Evolutionary conservation across 2,329 filamentous ascomycete genomes (phyloP).

Genomic region (Ophiostoma sp.): DNA sequence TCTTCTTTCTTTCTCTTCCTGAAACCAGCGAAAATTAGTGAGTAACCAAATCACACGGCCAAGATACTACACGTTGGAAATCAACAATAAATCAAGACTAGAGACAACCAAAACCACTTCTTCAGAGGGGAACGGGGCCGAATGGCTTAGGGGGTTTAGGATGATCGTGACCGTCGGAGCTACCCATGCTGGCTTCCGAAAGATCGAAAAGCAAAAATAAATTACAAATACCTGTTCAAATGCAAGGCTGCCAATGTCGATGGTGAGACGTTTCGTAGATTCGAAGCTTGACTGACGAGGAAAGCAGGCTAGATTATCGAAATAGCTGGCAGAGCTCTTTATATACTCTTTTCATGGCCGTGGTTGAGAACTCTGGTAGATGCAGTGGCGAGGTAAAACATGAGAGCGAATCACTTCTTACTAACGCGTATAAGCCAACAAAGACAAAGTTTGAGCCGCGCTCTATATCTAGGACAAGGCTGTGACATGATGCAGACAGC

Average conservation of each 20-base stretch:
- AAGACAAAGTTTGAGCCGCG: background rate
- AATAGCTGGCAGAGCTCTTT: background rate
- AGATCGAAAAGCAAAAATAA: background rate
- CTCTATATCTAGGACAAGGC: background rate
- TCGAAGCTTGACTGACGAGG: background rate
- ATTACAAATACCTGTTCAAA: background rate
- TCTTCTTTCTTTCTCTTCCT: conserved; percentile 32
- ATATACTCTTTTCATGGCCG: background rate
- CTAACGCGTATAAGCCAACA: background rate
- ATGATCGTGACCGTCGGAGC: conserved; percentile 18
- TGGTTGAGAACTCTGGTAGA: background rate
- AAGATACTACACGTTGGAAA: background rate
- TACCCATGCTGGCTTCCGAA: conserved; percentile 3
- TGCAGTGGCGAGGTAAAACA: background rate
- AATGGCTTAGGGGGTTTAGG: conserved; percentile 14
- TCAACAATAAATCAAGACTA: background rate
- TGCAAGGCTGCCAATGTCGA: background rate
- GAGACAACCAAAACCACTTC: background rate
- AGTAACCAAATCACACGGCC: background rate
- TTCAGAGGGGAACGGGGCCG: conserved; percentile 11
- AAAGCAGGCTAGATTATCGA: background rate
- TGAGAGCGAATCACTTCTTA: background rate
- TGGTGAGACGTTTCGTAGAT: background rate
- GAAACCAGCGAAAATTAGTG: background rate
- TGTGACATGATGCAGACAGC: background rate